phyloP scores from a whole-genome alignment of 2,329 filamentous ascomycete genomes.

The Penicillium carneum region DNA sequence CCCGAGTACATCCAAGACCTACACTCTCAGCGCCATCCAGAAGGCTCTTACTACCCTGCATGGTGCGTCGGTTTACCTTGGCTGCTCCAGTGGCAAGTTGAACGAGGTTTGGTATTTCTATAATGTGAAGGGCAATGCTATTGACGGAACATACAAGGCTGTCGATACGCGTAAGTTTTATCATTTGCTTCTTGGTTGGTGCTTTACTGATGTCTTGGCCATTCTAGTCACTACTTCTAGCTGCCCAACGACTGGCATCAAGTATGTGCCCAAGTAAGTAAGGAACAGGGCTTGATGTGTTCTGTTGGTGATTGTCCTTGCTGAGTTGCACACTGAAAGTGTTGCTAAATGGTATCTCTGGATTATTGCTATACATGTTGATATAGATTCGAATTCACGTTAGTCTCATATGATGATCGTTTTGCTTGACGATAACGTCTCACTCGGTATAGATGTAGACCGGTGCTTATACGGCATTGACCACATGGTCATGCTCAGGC shows the following conservation, averaged over 20 bases:
- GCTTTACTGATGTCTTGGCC: background rate
- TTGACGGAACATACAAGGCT: constrained; percentile 67
- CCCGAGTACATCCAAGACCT: constrained; percentile 59
- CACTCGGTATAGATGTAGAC: background rate
- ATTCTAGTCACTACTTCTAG: constrained; percentile 55
- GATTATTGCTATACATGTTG: constrained; percentile 12
- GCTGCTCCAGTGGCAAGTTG: constrained; percentile 57
- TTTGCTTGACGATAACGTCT: background rate
- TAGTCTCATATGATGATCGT: constrained; percentile 1
- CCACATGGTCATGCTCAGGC: background rate
- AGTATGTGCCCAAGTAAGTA: constrained; percentile 66
- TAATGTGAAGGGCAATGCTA: constrained; percentile 63
- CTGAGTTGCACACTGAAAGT: background rate
- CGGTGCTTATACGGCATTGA: background rate
- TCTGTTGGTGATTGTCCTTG: background rate
- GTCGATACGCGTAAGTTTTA: constrained; percentile 55
- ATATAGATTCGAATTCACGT: constrained; percentile 5
- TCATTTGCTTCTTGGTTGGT: background rate
- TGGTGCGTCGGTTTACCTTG: constrained; percentile 60
- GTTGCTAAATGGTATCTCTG: constrained; percentile 14
- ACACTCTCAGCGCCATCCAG: constrained; percentile 60
- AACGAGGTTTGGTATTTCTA: constrained; percentile 65
- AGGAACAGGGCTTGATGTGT: background rate
- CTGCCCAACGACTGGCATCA: constrained; percentile 69
- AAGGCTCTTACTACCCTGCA: constrained; percentile 58